Evolutionary conservation across 768 basidiomycete species (phyloP).

Genomic region (Cystofilobasidium macerans): DNA sequence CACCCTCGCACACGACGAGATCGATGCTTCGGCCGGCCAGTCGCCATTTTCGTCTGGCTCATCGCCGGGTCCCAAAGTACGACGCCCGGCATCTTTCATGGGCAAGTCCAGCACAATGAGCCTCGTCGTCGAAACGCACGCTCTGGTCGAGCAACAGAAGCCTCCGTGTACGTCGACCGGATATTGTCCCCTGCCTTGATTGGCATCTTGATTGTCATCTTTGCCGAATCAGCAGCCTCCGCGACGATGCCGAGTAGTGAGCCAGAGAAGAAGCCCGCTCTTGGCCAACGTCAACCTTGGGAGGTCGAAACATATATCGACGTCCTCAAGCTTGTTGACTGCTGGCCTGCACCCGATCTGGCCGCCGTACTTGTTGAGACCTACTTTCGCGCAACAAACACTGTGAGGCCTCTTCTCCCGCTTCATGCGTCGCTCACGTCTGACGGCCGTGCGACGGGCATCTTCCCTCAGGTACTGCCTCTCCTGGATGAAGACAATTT

Average conservation of each 20-base stretch:
- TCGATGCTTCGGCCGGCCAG: no score
- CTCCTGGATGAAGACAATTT: not conserved
- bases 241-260: not conserved
- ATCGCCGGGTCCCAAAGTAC: no score
- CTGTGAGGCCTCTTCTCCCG: not conserved
- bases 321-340: not conserved
- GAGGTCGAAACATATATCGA: not conserved
- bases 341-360: not conserved
- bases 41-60: no score
- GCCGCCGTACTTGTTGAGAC: not conserved
- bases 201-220: not conserved
- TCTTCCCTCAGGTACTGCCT: not conserved
- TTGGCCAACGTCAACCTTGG: not conserved
- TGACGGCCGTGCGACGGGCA: not conserved
- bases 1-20: no score
- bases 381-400: not conserved
- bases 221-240: not conserved
- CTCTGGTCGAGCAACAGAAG: not conserved
- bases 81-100: not conserved
- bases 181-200: not conserved
- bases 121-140: not conserved
- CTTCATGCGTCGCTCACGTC: not conserved
- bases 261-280: not conserved
- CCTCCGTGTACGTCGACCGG: not conserved
- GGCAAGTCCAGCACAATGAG: not conserved